These are phyloP conservation scores for Coniferiporia sulphurascens DNA, from an alignment of 1,284 basidiomycete genomes.

Conservation along the genomic window DNA sequence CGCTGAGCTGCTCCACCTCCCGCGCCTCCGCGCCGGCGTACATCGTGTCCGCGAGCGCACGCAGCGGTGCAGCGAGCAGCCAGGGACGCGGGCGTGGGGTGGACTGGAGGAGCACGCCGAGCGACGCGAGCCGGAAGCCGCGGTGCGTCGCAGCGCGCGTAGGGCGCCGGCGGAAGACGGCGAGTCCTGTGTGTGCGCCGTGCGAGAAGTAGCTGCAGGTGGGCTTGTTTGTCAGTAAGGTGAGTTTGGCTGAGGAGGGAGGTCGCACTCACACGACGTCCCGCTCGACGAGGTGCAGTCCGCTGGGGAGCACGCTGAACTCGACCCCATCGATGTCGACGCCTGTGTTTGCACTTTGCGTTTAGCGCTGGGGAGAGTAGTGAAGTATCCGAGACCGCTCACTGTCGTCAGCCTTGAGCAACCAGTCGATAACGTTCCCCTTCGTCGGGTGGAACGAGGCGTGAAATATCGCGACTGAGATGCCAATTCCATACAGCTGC, in stretches of 20 bases:
- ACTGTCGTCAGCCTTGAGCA: conserved; percentile 61
- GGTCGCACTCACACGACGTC: conserved; percentile 63
- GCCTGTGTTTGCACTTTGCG: conserved; percentile 36
- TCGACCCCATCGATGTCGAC: conserved; percentile 65
- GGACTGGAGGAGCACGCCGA: conserved; percentile 67
- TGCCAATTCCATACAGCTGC: background rate
- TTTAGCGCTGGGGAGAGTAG: background rate
- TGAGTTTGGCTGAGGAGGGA: background rate
- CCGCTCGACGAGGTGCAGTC: conserved; percentile 70
- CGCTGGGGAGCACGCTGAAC: conserved; percentile 74
- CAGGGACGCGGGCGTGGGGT: conserved; percentile 64
- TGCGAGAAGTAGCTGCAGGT: conserved; percentile 63
- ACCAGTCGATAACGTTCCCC: conserved; percentile 75
- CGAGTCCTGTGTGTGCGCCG: conserved; percentile 61
- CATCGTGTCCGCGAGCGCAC: conserved; percentile 50
- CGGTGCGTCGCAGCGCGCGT: conserved; percentile 68
- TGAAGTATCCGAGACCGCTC: conserved; percentile 20
- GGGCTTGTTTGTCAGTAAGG: conserved; percentile 10
- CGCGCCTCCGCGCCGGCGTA: conserved; percentile 47
- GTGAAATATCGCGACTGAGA: conserved; percentile 75
- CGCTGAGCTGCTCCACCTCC: conserved; percentile 39
- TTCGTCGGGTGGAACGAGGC: conserved; percentile 76
- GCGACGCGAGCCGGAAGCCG: conserved; percentile 70
- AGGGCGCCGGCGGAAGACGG: conserved; percentile 60
- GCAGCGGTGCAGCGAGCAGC: conserved; percentile 60